Percentiles rank a stretch among this genome's conserved stretches.
phyloP scores from a whole-genome alignment of 768 basidiomycete species.

The Tylopilus rubrobrunneus region DNA sequence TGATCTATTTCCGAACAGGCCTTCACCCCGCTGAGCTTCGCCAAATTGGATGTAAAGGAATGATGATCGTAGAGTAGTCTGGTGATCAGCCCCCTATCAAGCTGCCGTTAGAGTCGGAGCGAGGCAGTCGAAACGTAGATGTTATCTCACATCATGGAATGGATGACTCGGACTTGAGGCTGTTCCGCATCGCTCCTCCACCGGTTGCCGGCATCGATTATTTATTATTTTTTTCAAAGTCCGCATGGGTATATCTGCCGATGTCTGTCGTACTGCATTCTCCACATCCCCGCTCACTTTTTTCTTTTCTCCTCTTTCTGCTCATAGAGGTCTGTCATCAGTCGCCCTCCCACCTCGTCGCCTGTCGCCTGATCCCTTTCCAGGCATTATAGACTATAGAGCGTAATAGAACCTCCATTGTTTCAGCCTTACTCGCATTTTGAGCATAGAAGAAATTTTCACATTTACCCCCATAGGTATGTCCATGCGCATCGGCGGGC shows the following conservation, averaged over 20 bases:
- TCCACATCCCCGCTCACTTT: slow-evolving; percentile 32
- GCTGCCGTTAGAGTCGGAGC: too few species aligned
- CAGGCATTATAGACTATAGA: slow-evolving; percentile 44
- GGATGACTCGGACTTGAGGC: slow-evolving; percentile 4
- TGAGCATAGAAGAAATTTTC: slow-evolving; percentile 33
- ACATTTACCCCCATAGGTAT: slow-evolving; percentile 41
- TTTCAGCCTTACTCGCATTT: slow-evolving; percentile 57
- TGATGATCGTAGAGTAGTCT: slow-evolving; percentile 3
- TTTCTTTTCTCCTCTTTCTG: slow-evolving; percentile 13
- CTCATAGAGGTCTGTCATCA: slow-evolving; percentile 32
- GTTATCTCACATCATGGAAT: not conserved
- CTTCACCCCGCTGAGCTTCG: slow-evolving; percentile 48
- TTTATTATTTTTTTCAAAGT: slow-evolving; percentile 29
- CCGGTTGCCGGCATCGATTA: not conserved
- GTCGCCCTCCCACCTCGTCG: not conserved
- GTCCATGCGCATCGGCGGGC: slow-evolving; percentile 9
- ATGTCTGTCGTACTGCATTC: not conserved
- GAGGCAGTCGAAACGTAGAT: too few species aligned
- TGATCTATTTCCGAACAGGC: slow-evolving; percentile 34
- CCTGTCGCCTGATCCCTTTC: slow-evolving; percentile 3
- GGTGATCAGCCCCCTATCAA: too few species aligned
- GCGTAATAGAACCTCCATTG: slow-evolving; percentile 60
- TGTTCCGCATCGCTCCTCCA: slow-evolving; percentile 8
- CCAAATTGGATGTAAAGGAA: slow-evolving; percentile 37
- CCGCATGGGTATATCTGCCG: slow-evolving; percentile 25